A percentile compares a stretch with the other conserved stretches of the same genome.
Conservation (phyloP, 306 rosid genomes). For the Pterocarpus santalinus region DNA sequence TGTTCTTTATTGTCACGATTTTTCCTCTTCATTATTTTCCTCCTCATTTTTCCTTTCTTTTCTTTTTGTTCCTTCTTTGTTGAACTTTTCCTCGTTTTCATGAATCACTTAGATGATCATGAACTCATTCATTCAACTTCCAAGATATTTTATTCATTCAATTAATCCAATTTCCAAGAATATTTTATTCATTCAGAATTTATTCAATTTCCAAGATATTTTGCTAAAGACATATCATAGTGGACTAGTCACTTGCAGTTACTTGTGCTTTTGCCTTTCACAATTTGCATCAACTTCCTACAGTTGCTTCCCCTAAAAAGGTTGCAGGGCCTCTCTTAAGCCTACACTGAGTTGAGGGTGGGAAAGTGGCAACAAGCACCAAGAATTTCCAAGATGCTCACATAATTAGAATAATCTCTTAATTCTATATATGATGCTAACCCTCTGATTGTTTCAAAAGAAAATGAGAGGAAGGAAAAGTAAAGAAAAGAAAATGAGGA, state of each 20-base stretch:
- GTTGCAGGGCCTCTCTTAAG: conserved; percentile 25
- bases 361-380: conserved; percentile 38
- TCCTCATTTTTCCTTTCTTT: neutral
- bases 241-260: conserved; percentile 42
- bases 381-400: conserved; percentile 24
- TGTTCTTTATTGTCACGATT: neutral
- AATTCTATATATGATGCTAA: neutral
- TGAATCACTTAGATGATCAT: conserved; percentile 5
- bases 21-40: neutral
- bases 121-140: neutral
- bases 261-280: conserved; percentile 44
- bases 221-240: conserved; percentile 31
- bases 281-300: conserved; percentile 33
- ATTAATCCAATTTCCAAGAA: neutral
- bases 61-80: neutral
- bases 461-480: no score
- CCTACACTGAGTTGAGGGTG: conserved; percentile 15
- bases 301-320: conserved; percentile 35
- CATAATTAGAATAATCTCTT: neutral
- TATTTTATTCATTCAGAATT: neutral
- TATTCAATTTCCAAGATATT: conserved; percentile 8
- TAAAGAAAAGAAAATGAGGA: no score
- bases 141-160: neutral
- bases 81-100: conserved; percentile 7
- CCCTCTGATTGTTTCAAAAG: no score